Base-by-base conservation (phyloP, 345 rosid species). In the Dipteronia sinensis region DNA sequence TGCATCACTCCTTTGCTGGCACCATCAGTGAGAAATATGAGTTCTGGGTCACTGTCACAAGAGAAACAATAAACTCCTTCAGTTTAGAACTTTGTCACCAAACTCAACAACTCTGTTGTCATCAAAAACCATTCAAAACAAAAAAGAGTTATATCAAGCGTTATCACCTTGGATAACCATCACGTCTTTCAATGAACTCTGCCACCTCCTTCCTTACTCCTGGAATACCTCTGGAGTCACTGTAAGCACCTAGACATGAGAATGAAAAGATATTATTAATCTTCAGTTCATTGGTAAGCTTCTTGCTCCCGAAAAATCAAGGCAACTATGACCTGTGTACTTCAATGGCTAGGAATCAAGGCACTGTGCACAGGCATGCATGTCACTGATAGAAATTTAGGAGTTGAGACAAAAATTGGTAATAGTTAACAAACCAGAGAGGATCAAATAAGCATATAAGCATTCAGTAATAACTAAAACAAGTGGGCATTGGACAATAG, bases 1-100 rank as follows among this genome's bases (percentile, higher is more conserved):
- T 95, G 98, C 97, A 93, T 95, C 77, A 95, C 98, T 85, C 99
- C 99, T 88, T 93, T 93, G 88, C 99, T 93, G 7, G 99, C 99
- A 82, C 99, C 99, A 87, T 93, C 98, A 68, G 99, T 95, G 78
- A 95, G 99, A 80, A 82, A 95, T 76, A 95, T 91, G 84, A 91
- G 93, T 80, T 95, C 99, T 44, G 98, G 98, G 81, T 95, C 98
- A 80, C 99, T 96, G 90, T 81, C 53, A 76, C 75, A 44, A 40
- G 80, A 78, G 76, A 88, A 69, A 29, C 73, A 76, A 44, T 73
- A 19, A 65, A 75, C 13, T 66, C 73, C 9, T 67, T 83, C 72
- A 77, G 86, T 73, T 86, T 46, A 75, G 27, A 71, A 81, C 51
- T 69, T 66, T 25, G 46, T 53, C 27, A 23, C 65, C 67, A 70